phyloP scores from a whole-genome alignment of 352 stramenopile genomes.

The Peronospora tabacina region DNA sequence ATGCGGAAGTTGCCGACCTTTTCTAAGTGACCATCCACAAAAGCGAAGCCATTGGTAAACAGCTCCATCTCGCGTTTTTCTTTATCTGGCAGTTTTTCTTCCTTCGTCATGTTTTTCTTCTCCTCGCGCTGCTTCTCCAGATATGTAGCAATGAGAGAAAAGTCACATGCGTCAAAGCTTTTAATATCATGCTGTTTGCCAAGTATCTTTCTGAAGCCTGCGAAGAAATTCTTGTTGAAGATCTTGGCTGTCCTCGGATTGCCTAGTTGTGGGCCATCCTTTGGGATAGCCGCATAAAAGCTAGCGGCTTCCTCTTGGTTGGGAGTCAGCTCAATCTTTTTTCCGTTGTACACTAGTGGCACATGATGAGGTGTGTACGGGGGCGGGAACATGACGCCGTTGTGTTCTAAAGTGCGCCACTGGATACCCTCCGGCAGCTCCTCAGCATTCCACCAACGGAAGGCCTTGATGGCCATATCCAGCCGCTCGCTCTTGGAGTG shows the following conservation, averaged over 20 bases:
- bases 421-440: conserved; percentile 92
- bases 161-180: conserved; percentile 96
- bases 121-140: conserved; percentile 89
- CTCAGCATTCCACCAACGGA: conserved; percentile 98
- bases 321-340: conserved; percentile 91
- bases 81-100: conserved; percentile 86
- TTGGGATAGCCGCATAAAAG: conserved; percentile 93
- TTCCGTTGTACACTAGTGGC: conserved; percentile 91
- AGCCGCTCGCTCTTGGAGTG: conserved; percentile 91
- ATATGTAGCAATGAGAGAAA: conserved; percentile 90
- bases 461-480: conserved; percentile 96
- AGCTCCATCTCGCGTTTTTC: conserved; percentile 88
- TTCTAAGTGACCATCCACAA: conserved; percentile 98
- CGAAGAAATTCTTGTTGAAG: conserved; percentile 99
- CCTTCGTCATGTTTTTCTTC: conserved; percentile 95
- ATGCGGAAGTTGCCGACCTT: conserved; percentile 96
- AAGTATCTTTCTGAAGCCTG: conserved; percentile 86
- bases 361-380: conserved; percentile 94
- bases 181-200: conserved; percentile 93
- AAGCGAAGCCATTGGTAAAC: conserved; percentile 92
- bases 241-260: conserved; percentile 95
- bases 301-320: conserved; percentile 93
- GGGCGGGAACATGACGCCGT: conserved; percentile 95
- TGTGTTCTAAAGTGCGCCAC: conserved; percentile 99
- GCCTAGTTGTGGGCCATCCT: conserved; percentile 96